Conservation (phyloP, 257 asterid species). For the Solanum appendiculatum region DNA sequence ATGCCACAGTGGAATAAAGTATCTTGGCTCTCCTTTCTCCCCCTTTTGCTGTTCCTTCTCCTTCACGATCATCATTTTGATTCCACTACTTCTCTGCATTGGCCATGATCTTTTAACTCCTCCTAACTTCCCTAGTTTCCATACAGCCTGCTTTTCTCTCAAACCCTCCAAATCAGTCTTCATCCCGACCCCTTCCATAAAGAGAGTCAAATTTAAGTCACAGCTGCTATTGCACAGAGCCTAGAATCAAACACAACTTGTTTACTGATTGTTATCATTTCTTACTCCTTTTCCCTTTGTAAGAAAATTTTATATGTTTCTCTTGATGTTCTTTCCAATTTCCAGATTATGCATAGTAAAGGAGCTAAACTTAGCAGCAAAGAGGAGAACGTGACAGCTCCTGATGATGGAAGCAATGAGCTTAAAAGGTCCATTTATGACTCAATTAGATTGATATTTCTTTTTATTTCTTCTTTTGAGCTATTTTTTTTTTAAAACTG, state of each 20-base stretch:
- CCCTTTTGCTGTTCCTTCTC: neutral
- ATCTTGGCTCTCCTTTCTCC: neutral
- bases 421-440: constrained; percentile 5
- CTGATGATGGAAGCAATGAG: constrained; percentile 15
- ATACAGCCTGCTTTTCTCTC: neutral
- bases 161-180: neutral
- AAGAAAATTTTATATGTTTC: neutral
- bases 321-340: neutral
- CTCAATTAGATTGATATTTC: neutral
- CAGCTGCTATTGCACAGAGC: neutral
- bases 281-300: neutral
- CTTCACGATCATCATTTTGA: neutral
- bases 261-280: neutral
- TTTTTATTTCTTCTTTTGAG: neutral
- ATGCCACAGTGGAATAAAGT: neutral
- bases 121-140: neutral
- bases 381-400: constrained; percentile 12
- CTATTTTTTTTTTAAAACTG: too few species aligned
- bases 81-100: neutral
- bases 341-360: constrained; percentile 44
- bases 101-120: neutral
- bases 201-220: neutral
- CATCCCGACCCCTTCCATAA: neutral
- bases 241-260: neutral
- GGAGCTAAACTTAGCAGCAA: neutral